These are phyloP conservation scores for Candida nemodendra DNA, from an alignment of 805 yeast species.

Conservation along the genomic window DNA sequence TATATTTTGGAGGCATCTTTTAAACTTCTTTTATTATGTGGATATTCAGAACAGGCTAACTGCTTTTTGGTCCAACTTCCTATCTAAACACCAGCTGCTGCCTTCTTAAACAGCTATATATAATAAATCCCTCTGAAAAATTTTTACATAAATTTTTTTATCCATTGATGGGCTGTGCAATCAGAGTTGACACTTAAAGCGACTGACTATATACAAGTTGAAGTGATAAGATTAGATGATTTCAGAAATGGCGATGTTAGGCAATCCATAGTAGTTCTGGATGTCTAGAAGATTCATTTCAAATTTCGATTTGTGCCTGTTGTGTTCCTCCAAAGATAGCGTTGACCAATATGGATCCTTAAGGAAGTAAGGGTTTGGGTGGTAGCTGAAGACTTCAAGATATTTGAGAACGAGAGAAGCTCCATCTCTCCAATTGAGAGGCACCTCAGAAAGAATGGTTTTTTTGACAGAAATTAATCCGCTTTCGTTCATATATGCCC, in stretches of 20 bases:
- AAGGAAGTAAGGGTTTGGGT: slow-evolving; percentile 22
- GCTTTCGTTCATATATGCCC: slow-evolving; percentile 14
- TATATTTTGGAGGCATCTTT: slow-evolving; percentile 42
- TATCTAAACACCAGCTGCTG: too few relatives aligned
- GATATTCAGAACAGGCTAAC: too few relatives aligned
- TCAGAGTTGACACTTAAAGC: slow-evolving; percentile 1
- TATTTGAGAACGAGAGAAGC: slow-evolving; percentile 22
- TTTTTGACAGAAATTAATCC: slow-evolving; percentile 20
- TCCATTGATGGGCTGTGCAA: neutral
- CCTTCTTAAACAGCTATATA: too few relatives aligned
- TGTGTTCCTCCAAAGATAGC: slow-evolving; percentile 9
- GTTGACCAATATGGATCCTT: slow-evolving; percentile 14
- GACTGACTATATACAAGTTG: slow-evolving; percentile 3
- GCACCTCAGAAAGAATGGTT: slow-evolving; percentile 4
- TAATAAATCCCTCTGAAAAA: slow-evolving; percentile 4
- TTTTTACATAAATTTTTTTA: slow-evolving; percentile 2
- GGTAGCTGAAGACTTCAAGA: slow-evolving; percentile 22
- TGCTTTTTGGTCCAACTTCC: too few relatives aligned
- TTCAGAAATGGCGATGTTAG: slow-evolving; percentile 12
- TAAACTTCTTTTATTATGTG: neutral
- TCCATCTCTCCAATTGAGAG: slow-evolving; percentile 22
- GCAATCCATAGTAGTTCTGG: slow-evolving; percentile 17
- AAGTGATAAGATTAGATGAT: slow-evolving; percentile 16
- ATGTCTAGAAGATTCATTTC: slow-evolving; percentile 5
- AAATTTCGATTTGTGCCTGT: slow-evolving; percentile 8